These are phyloP conservation scores for Microthyrium microscopicum DNA, from an alignment of 2,329 filamentous ascomycete species.

Conservation along the genomic window DNA sequence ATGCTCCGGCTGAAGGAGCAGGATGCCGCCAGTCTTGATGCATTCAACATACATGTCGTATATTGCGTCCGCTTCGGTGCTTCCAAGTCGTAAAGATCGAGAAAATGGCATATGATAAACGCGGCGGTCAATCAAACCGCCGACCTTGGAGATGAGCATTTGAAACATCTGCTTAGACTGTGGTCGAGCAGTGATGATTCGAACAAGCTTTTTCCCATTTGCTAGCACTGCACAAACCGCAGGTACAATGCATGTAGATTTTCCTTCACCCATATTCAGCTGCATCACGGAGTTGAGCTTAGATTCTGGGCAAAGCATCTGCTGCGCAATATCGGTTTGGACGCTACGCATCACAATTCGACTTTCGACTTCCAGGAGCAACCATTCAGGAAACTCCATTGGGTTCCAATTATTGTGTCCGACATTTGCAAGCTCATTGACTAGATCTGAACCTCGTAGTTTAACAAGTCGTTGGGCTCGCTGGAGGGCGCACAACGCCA, in stretches of 20 bases:
- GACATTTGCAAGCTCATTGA: constrained; percentile 21
- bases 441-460: constrained; percentile 11
- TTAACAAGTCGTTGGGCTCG: constrained; percentile 15
- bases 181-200: constrained; percentile 36
- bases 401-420: constrained; percentile 39
- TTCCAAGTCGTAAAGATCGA: constrained; percentile 26
- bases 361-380: constrained; percentile 46
- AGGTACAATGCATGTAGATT: constrained; percentile 3
- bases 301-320: constrained; percentile 36
- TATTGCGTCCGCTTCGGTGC: constrained; percentile 26
- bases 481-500: constrained; percentile 16
- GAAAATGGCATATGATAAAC: constrained; percentile 39
- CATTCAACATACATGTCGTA: constrained; percentile 22
- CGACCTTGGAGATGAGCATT: constrained; percentile 32
- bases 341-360: constrained; percentile 41
- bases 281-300: constrained; percentile 39
- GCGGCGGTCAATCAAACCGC: constrained; percentile 33
- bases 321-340: constrained; percentile 41
- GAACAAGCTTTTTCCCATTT: constrained; percentile 24
- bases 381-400: constrained; percentile 37
- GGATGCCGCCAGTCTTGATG: constrained; percentile 26
- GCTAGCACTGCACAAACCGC: constrained; percentile 11
- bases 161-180: constrained; percentile 38
- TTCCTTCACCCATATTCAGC: constrained; percentile 47
- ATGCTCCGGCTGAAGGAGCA: constrained; percentile 43